Evolutionary conservation across 768 basidiomycete genomes (phyloP).

Genomic region (Pleurotus pulmonarius): DNA sequence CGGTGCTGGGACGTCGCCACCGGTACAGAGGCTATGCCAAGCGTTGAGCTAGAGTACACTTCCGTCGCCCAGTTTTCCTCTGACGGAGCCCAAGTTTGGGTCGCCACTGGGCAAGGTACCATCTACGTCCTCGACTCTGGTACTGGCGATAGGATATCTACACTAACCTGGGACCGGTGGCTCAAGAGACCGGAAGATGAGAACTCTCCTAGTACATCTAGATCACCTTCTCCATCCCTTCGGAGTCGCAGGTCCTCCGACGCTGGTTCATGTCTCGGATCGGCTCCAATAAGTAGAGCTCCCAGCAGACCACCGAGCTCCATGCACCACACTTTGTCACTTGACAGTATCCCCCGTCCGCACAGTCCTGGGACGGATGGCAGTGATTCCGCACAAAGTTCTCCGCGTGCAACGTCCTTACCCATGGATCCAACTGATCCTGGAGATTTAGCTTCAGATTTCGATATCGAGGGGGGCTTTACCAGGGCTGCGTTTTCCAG

Average conservation of each 20-base stretch:
- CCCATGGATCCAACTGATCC: neutral
- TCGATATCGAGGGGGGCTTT: neutral
- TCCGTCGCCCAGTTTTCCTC: neutral
- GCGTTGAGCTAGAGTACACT: neutral
- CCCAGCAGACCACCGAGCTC: neutral
- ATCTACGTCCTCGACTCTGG: neutral
- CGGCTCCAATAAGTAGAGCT: neutral
- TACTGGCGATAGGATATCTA: neutral
- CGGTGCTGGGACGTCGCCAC: conserved; percentile 9
- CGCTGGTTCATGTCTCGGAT: neutral
- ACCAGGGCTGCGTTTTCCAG: neutral
- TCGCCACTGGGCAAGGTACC: neutral
- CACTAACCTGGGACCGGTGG: neutral
- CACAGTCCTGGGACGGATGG: neutral
- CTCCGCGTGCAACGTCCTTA: neutral
- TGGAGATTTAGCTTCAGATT: neutral
- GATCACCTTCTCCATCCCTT: too few relatives aligned
- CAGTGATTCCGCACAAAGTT: neutral
- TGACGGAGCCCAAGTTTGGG: neutral
- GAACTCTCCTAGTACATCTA: neutral
- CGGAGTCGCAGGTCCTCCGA: neutral
- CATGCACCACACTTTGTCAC: neutral
- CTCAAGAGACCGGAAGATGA: neutral
- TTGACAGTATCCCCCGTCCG: too few relatives aligned
- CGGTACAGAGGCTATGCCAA: conserved; percentile 1